These are phyloP conservation scores for Aspergillus brasiliensis DNA, from an alignment of 2,329 filamentous ascomycete genomes.

Conservation along the genomic window DNA sequence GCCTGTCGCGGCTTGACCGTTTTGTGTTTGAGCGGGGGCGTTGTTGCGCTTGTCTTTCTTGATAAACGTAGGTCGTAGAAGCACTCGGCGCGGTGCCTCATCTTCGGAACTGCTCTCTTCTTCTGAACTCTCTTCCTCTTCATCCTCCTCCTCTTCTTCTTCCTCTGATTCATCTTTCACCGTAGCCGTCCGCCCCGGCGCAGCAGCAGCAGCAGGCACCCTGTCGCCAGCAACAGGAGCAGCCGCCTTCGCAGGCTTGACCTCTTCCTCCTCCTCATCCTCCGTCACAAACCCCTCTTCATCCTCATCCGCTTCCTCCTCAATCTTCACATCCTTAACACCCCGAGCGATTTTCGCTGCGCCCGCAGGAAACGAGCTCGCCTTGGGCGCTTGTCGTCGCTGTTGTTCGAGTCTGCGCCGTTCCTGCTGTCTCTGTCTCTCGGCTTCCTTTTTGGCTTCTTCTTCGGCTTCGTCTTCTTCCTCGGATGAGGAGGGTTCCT, in stretches of 20 bases:
- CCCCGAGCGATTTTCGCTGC: conserved; percentile 36
- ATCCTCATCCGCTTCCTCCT: conserved; percentile 46
- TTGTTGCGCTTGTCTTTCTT: conserved; percentile 63
- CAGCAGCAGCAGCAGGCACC: conserved; percentile 13
- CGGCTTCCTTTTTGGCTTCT: conserved; percentile 53
- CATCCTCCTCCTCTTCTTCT: conserved; percentile 52
- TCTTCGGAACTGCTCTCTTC: conserved; percentile 60
- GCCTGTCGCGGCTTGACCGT: conserved; percentile 15
- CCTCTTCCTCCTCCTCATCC: conserved; percentile 47
- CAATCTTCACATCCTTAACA: conserved; percentile 37
- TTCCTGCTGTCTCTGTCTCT: conserved; percentile 60
- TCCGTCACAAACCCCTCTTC: conserved; percentile 66
- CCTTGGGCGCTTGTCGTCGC: conserved; percentile 47
- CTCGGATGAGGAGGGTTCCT: conserved; percentile 51
- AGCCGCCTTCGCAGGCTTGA: conserved; percentile 18
- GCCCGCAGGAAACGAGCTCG: conserved; percentile 39
- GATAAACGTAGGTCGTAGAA: conserved; percentile 68
- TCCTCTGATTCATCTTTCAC: conserved; percentile 48
- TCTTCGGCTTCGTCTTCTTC: conserved; percentile 57
- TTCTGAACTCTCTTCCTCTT: conserved; percentile 51
- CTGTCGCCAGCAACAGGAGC: conserved; percentile 18
- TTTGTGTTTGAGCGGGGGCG: conserved; percentile 26
- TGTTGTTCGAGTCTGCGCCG: conserved; percentile 38
- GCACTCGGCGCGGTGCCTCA: conserved; percentile 57
- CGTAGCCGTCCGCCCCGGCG: conserved; percentile 28